Conservation (phyloP, 441 rosid species). For the Populus tomentosa region DNA sequence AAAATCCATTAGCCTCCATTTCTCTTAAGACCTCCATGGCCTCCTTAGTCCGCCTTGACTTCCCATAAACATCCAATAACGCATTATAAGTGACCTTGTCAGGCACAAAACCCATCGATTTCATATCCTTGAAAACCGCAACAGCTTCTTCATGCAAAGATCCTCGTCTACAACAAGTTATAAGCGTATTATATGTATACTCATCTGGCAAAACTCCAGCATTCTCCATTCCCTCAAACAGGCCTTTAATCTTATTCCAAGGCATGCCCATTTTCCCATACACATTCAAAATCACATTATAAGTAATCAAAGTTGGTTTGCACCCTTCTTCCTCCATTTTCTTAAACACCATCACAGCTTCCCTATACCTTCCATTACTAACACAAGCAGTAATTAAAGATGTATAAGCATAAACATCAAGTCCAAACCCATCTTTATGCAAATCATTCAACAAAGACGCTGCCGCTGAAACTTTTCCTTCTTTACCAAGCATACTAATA, state of each 20-base stretch:
- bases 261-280: constrained; percentile 96
- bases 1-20: constrained; percentile 68
- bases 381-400: constrained; percentile 68
- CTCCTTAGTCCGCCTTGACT: constrained; percentile 73
- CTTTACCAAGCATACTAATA: constrained; percentile 61
- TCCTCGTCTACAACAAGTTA: constrained; percentile 78
- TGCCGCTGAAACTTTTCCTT: constrained; percentile 55
- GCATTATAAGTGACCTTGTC: constrained; percentile 86
- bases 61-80: constrained; percentile 80
- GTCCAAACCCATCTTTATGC: constrained; percentile 46
- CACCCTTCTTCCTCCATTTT: constrained; percentile 84
- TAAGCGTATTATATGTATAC: constrained; percentile 80
- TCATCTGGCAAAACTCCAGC: constrained; percentile 63
- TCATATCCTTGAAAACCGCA: constrained; percentile 67
- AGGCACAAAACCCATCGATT: constrained; percentile 59
- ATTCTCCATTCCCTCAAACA: constrained; percentile 58
- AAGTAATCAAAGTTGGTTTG: constrained; percentile 76
- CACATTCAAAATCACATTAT: constrained; percentile 77
- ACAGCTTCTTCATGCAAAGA: constrained; percentile 79
- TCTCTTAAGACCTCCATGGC: constrained; percentile 80
- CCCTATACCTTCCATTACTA: constrained; percentile 74
- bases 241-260: constrained; percentile 63
- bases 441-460: constrained; percentile 50
- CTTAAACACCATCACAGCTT: constrained; percentile 63
- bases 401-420: constrained; percentile 80